A percentile compares a stretch with the other conserved stretches of the same genome.
Conservation (phyloP, 768 basidiomycete species). For the Termitomyces sp. region DNA sequence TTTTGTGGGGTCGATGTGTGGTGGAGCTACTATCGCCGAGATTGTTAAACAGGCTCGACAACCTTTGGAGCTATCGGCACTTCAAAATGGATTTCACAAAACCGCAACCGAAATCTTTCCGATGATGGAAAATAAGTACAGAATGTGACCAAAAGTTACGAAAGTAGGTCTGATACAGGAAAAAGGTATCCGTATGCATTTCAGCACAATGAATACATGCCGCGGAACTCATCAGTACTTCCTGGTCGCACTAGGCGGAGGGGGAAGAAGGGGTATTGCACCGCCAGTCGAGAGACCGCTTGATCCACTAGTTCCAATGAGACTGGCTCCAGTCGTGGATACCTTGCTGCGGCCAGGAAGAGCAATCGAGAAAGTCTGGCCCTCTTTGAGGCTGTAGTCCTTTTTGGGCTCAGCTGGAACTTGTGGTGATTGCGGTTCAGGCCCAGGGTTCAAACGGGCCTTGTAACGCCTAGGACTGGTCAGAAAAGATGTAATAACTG, state of each 20-base stretch:
- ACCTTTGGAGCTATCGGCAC: not conserved
- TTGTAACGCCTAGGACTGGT: constrained; percentile 46
- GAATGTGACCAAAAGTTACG: not conserved
- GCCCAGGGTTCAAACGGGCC: constrained; percentile 51
- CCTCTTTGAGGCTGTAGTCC: constrained; percentile 91
- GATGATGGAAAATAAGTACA: not conserved
- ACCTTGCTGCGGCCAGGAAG: constrained; percentile 74
- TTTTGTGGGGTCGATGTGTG: not conserved
- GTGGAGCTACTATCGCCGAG: not conserved
- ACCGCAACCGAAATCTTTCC: constrained; percentile 5
- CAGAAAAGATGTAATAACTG: not conserved
- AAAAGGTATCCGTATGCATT: not conserved
- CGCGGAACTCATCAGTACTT: constrained; percentile 21
- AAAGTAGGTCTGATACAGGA: not conserved
- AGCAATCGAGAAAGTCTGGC: constrained; percentile 88
- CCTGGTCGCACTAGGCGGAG: constrained; percentile 67
- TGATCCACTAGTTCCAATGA: constrained; percentile 30
- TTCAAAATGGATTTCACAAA: not conserved
- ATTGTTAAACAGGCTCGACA: not conserved
- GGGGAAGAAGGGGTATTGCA: constrained; percentile 69
- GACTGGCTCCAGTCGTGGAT: constrained; percentile 23
- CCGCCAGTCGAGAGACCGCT: constrained; percentile 25
- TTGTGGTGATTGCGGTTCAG: constrained; percentile 53
- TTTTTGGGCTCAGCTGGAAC: constrained; percentile 79
- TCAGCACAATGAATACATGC: not conserved